Evolutionary conservation across 352 stramenopile genomes (phyloP), one percentile per base, ranked within the genome.

Genomic region (Peronospora tabacina): DNA sequence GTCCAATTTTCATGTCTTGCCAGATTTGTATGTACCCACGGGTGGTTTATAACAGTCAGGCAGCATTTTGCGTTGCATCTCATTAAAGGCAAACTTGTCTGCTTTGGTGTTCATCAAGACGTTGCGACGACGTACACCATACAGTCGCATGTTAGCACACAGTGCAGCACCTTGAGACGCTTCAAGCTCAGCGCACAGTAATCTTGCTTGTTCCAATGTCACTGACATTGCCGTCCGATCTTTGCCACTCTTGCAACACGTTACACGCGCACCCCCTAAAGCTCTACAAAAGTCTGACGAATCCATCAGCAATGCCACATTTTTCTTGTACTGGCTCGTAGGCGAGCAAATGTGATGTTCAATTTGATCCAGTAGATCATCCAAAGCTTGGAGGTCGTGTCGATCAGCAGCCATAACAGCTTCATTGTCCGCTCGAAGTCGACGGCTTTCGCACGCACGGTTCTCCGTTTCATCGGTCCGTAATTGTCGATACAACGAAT

Each of bases 181-280:
- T 22, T 80, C 66, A 2, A 88, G 56, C 44, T 83, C 74, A 11
- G 63, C 64, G 16, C 63, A 80, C 41, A 76, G 71, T 19, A 90
- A 62, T 22, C 79, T 70, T 13, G 74, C 70, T 47, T 98, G 85
- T 62, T 98, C 96, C 29, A 97, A 81, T 22, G 94, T 98, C 20
- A 98, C 84, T 37, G 95, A 96, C 95, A 98, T 98, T 16, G 91
- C 94, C 22, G 95, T 98, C 41, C 95, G 85, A 68, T 98, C 94
- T 62, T 98, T 98, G 12, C 94, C 94, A 55, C 77, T 96, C 66
- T 98, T 98, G 67, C 95, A 98, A 72, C 96, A 98, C 12, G 96
- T 96, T n/a, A 95, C 73, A 29, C 87, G 86, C 0, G 88, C 90
- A 26, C 85, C 92, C n/a, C 90, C 87, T 6, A 98, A 62, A 38